Evolutionary conservation across 2,329 filamentous ascomycete species (phyloP), one percentile per base, ranked within the genome.

Genomic region (Thermomyces lanuginosus): DNA sequence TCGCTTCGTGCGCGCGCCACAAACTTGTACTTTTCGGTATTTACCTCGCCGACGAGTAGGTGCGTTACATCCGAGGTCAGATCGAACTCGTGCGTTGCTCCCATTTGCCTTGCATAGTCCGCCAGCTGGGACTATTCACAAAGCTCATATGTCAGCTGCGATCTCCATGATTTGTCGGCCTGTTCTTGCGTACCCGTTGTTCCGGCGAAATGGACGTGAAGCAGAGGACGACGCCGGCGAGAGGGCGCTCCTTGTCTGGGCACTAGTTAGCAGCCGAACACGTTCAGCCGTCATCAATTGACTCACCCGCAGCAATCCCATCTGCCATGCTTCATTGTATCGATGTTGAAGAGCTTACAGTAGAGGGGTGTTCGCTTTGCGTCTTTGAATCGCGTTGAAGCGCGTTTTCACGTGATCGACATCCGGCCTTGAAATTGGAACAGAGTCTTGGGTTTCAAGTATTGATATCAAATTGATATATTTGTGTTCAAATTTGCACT

Each of bases 31-130:
- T 98, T 98, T 26, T 78, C 72, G 1, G 86, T 95, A 48, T 86
- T 71, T 43, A 82, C 78, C 43, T 79, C 75, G 49, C 84, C 89
- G 35, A 92, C 81, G 36, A 98, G 69, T 24, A 98, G 72, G 58
- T 98, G 89, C 4, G 89, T 95, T 24, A 92, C 82, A 50, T 93
- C 82, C 30, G 79, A 80, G n/a, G 84, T 95, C 22, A 98, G 70
- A 51, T 98, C 84, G 51, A 83, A 77, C 43, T 79, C 83, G 63
- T 92, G 79, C 33, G 68, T 55, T 26, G 84, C 89, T 37, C 89
- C 89, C 62, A 98, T 82, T 46, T 92, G 72, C 36, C 63, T 55
- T 10, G 79, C 78, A 29, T 55, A 44, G 22, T 50, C 42, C 14
- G 51, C 49, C 27, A 61, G 39, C 29, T 55, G 47, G 19, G 50